These are phyloP conservation scores for Magnolia sinica DNA, from an alignment of 164 flowering plant genomes.

Conservation along the genomic window DNA sequence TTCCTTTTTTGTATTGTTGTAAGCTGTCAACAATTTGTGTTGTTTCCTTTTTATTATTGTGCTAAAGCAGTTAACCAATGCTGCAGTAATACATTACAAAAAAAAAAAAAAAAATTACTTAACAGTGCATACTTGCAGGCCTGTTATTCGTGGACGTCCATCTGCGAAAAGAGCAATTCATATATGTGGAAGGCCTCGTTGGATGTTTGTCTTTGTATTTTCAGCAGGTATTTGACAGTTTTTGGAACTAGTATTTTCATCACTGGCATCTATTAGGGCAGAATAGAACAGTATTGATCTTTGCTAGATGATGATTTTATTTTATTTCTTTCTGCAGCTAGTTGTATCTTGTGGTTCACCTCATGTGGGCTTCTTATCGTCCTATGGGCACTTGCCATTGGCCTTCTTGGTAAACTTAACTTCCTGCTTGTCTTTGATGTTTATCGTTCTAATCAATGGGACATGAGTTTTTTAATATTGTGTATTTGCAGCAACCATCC, in stretches of 20 bases:
- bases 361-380: slow-evolving; percentile 82
- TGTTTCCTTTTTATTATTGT: neutral
- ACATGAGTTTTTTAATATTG: neutral
- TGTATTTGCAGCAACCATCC: slow-evolving; percentile 55
- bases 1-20: neutral
- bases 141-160: slow-evolving; percentile 97
- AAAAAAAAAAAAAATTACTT: too few relatives aligned
- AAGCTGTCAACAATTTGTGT: neutral
- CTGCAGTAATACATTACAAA: neutral
- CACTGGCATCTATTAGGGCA: neutral
- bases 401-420: slow-evolving; percentile 64
- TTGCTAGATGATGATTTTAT: slow-evolving; percentile 2
- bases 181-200: slow-evolving; percentile 93
- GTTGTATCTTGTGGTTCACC: slow-evolving; percentile 76
- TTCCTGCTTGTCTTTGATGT: neutral
- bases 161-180: slow-evolving; percentile 77
- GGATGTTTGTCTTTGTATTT: slow-evolving; percentile 73
- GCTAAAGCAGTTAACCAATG: neutral
- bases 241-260: neutral
- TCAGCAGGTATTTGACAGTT: slow-evolving; percentile 45
- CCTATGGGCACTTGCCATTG: slow-evolving; percentile 69
- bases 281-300: neutral
- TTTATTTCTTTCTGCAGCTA: slow-evolving; percentile 39
- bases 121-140: slow-evolving; percentile 38
- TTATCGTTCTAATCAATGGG: neutral